Conservation (phyloP, 2,329 filamentous ascomycete species). For the Aphanoascus verrucosus region DNA sequence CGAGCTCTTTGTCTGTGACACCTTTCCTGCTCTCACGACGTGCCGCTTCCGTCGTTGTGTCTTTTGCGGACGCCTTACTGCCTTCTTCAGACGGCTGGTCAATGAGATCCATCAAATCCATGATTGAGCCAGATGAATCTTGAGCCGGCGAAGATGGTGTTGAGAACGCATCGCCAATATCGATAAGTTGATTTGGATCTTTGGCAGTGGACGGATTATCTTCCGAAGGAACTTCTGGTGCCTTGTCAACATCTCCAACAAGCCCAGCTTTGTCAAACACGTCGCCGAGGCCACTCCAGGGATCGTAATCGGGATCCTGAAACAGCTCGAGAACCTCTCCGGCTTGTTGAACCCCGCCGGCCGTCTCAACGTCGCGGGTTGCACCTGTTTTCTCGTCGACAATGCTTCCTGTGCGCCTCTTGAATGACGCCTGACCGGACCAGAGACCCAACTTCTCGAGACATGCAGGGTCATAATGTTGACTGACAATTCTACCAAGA, state of each 20-base stretch:
- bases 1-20: neutral
- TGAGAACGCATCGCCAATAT: slow-evolving; percentile 1
- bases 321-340: slow-evolving; percentile 30
- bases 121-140: neutral
- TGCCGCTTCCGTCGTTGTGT: neutral
- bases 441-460: slow-evolving; percentile 3
- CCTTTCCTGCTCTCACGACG: neutral
- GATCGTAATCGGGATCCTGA: slow-evolving; percentile 13
- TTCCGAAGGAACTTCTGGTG: neutral
- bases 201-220: neutral
- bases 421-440: slow-evolving; percentile 7
- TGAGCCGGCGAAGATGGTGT: neutral
- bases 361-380: slow-evolving; percentile 23
- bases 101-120: slow-evolving; percentile 7
- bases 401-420: neutral
- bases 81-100: neutral
- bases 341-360: slow-evolving; percentile 24
- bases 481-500: slow-evolving; percentile 57
- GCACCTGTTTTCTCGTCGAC: neutral
- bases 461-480: slow-evolving; percentile 22
- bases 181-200: slow-evolving; percentile 2
- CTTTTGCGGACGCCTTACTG: neutral
- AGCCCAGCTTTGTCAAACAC: slow-evolving; percentile 6
- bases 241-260: neutral
- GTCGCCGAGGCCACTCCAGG: slow-evolving; percentile 9